A percentile compares a stretch with the other conserved stretches of the same genome.
These are phyloP conservation scores for Pontederia paniculata DNA, from an alignment of 176 grass and related monocot genomes.

Conservation along the genomic window DNA sequence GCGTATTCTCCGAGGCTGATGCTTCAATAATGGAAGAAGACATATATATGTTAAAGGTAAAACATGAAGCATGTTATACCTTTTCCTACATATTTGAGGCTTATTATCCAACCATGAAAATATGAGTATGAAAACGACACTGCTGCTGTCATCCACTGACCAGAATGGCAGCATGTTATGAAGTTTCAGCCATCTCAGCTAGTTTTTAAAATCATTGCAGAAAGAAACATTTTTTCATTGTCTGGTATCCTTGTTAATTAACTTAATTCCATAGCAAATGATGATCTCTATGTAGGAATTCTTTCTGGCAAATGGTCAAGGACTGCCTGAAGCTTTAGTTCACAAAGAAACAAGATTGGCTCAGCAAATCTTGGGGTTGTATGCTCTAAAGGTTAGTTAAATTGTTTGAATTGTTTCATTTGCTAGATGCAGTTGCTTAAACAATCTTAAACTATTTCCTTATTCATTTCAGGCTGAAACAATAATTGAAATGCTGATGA, in stretches of 20 bases:
- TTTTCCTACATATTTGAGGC: background rate
- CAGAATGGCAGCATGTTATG: background rate
- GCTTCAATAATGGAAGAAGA: slow-evolving; percentile 67
- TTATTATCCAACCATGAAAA: background rate
- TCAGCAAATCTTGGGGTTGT: slow-evolving; percentile 63
- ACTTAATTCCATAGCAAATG: background rate
- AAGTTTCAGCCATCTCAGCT: no score
- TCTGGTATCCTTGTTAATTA: background rate
- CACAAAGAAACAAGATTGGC: slow-evolving; percentile 61
- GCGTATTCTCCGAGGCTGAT: slow-evolving; percentile 65
- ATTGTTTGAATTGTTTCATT: background rate
- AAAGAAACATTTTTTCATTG: no score
- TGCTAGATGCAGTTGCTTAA: slow-evolving; percentile 1
- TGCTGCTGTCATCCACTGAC: background rate
- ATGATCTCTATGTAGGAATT: slow-evolving; percentile 54
- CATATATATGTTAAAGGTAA: slow-evolving; percentile 70
- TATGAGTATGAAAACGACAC: background rate
- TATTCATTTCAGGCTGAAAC: slow-evolving; percentile 46
- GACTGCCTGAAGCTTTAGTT: slow-evolving; percentile 57
- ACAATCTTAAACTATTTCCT: slow-evolving; percentile 8
- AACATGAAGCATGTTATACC: slow-evolving; percentile 15
- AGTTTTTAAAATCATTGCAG: no score
- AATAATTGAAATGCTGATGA: slow-evolving; percentile 69
- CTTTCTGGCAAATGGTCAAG: slow-evolving; percentile 89
- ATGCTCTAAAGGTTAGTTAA: slow-evolving; percentile 51